Conservation (phyloP, 805 yeast genomes). For the Cyberlindnera amylophila region DNA sequence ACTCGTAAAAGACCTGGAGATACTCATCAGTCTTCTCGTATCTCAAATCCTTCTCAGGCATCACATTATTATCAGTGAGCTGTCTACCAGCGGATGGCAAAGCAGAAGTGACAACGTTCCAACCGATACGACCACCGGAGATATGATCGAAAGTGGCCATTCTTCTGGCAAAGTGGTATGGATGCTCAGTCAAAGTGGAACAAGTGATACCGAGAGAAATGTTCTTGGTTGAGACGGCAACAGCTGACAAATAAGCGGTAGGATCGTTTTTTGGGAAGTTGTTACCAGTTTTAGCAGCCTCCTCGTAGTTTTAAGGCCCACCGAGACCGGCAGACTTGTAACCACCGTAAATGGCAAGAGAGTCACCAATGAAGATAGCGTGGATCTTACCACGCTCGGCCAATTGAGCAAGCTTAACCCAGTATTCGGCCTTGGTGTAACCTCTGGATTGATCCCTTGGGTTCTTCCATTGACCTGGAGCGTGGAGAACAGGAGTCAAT, state of each 20-base stretch:
- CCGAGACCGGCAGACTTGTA: slow-evolving; percentile 28
- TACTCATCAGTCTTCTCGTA: slow-evolving; percentile 43
- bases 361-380: slow-evolving; percentile 39
- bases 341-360: slow-evolving; percentile 38
- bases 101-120: slow-evolving; percentile 45
- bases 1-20: slow-evolving; percentile 38
- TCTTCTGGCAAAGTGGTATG: slow-evolving; percentile 43
- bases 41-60: slow-evolving; percentile 41
- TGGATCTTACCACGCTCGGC: slow-evolving; percentile 40
- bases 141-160: slow-evolving; percentile 44
- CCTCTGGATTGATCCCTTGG: slow-evolving; percentile 25
- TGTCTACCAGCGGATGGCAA: slow-evolving; percentile 44
- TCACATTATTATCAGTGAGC: slow-evolving; percentile 33
- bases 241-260: slow-evolving; percentile 35
- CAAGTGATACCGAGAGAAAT: slow-evolving; percentile 41
- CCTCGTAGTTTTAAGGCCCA: slow-evolving; percentile 35
- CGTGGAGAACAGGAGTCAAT: slow-evolving; percentile 25
- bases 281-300: slow-evolving; percentile 34
- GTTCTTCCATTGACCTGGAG: slow-evolving; percentile 28
- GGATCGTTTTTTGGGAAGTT: slow-evolving; percentile 39
- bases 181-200: slow-evolving; percentile 43
- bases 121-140: slow-evolving; percentile 44
- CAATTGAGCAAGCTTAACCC: slow-evolving; percentile 38
- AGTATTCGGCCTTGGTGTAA: slow-evolving; percentile 31
- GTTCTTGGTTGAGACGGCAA: slow-evolving; percentile 42